These are phyloP conservation scores for Fusarium transvaalense DNA, from an alignment of 2,329 filamentous ascomycete species.

Conservation along the genomic window DNA sequence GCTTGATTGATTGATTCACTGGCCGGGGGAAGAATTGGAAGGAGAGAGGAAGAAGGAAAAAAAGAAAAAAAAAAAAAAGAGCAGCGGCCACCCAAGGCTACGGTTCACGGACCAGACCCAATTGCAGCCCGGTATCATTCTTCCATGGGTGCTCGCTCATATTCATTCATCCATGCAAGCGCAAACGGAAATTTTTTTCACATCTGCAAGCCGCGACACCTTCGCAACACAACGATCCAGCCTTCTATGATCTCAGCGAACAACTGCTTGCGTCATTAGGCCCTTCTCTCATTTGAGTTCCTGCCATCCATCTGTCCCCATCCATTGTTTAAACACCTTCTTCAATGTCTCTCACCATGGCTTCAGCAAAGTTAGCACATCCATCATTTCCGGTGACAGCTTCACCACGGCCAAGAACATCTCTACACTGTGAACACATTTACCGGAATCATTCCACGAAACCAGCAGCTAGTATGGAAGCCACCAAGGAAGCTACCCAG, in stretches of 20 bases:
- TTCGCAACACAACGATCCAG: constrained; percentile 10
- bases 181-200: constrained; percentile 22
- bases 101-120: constrained; percentile 34
- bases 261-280: constrained; percentile 11
- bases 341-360: constrained; percentile 20
- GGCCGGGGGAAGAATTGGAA: not conserved
- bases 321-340: not conserved
- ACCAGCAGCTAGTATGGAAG: not conserved
- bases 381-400: constrained; percentile 20
- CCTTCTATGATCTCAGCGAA: not conserved
- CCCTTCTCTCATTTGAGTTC: not conserved
- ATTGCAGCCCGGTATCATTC: constrained; percentile 21
- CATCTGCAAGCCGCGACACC: constrained; percentile 1
- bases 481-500: too few species aligned
- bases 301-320: not conserved
- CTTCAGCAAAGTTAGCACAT: constrained; percentile 32
- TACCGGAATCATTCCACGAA: constrained; percentile 6
- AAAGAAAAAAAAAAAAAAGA: not conserved
- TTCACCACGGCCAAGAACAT: constrained; percentile 15
- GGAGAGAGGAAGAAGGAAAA: not conserved
- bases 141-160: constrained; percentile 24
- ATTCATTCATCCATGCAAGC: constrained; percentile 26
- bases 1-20: not conserved
- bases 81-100: constrained; percentile 32
- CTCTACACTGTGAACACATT: constrained; percentile 13